Evolutionary conservation across 805 yeast genomes (phyloP).

Genomic region (Sungouiozyma intestinalis): DNA sequence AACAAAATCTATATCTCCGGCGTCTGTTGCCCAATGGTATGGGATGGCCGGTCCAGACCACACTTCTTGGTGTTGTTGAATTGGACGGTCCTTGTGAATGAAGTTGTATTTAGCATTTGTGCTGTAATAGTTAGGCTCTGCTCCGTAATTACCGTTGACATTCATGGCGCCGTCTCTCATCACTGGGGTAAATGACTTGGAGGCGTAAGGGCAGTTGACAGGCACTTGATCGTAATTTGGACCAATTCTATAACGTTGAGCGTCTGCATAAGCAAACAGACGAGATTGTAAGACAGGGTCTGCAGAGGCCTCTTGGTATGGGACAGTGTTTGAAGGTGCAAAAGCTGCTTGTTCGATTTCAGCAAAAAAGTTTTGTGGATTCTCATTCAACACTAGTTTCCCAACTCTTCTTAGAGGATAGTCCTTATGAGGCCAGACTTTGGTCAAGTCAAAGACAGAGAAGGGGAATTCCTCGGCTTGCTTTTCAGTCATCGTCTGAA

Average conservation of each 20-base stretch:
- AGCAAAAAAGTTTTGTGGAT: slow-evolving; percentile 43
- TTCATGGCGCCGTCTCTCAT: slow-evolving; percentile 71
- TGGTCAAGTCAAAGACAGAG: slow-evolving; percentile 80
- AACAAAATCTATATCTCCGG: slow-evolving; percentile 42
- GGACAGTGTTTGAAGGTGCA: slow-evolving; percentile 59
- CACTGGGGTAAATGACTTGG: slow-evolving; percentile 49
- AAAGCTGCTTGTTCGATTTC: slow-evolving; percentile 51
- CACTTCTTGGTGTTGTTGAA: slow-evolving; percentile 57
- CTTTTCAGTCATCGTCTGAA: slow-evolving; percentile 62
- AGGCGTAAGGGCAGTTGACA: slow-evolving; percentile 43
- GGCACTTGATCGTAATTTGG: slow-evolving; percentile 58
- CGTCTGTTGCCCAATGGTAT: slow-evolving; percentile 65
- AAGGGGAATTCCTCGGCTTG: slow-evolving; percentile 67
- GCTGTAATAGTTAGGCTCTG: slow-evolving; percentile 63
- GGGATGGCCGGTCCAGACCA: slow-evolving; percentile 74
- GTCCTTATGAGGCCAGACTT: slow-evolving; percentile 78
- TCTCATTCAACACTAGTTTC: slow-evolving; percentile 41
- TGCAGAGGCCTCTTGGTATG: slow-evolving; percentile 65
- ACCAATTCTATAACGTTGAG: slow-evolving; percentile 70
- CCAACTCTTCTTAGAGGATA: slow-evolving; percentile 80
- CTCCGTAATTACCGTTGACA: slow-evolving; percentile 58
- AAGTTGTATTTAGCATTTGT: slow-evolving; percentile 32
- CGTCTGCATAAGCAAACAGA: slow-evolving; percentile 65
- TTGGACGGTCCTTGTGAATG: slow-evolving; percentile 15
- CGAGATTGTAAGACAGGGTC: slow-evolving; percentile 73